Base-by-base conservation (phyloP, 805 yeast genomes). In the Naumovozyma castellii region DNA sequence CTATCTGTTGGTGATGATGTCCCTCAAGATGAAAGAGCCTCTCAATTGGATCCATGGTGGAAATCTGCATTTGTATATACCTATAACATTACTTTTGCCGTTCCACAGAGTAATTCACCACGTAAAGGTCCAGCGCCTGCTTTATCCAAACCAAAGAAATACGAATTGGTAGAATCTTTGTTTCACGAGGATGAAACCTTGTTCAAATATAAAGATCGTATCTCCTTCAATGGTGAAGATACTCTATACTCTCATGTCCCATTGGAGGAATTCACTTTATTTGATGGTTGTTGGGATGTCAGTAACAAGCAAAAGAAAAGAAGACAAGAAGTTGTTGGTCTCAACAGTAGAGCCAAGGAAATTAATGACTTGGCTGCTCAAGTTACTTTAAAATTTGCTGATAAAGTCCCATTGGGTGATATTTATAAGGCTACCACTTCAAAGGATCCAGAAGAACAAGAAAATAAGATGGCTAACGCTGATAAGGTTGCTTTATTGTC, bases 191-290 rank as follows among this genome's bases (percentile, higher is more conserved):
- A 49, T 36, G 49, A 48, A 22, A 46, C 49, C 17, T 35, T 48
- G 14, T 41, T 19, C 31, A 49, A 49, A 33, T 47, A 49, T 35
- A 43, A 48, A 35, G 48, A 45, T 35, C 39, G 46, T 18, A 49
- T 51, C 29, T 46, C 52, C 4, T 51, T 51, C 38, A 49, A 50
- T 37, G 55, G 55, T 34, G 52, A 50, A 43, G 55, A 50, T 32
- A 43, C 49, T 19, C 29, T 50, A 19, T 50, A 47, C 36, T 50
- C 53, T 12, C 47, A 44, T 29, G 44, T 49, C 33, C 52, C 55
- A 25, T 33, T 49, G 13, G 53, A 50, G 37, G 53, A 50, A 37
- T 50, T 50, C 16, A 49, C 53, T 14, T 34, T 50, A 22, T 50
- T 50, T 32, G 47, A 49, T 25, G 53, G 53, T 27, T 47, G 55